These are phyloP conservation scores for Chlamydomonas eustigma DNA, from an alignment of 139 green algal species.

Conservation along the genomic window DNA sequence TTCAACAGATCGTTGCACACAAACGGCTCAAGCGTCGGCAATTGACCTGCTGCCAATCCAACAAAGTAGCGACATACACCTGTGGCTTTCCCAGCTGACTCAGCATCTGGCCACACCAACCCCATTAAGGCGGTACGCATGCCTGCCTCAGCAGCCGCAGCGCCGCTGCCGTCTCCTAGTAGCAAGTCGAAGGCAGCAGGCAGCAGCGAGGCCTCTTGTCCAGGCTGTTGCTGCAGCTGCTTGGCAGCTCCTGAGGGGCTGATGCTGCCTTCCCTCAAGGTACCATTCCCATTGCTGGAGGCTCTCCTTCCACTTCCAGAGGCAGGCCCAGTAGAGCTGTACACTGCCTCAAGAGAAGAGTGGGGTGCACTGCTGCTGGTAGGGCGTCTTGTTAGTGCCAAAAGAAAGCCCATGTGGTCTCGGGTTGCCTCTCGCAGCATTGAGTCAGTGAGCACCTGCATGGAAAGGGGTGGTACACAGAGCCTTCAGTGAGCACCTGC, in stretches of 20 bases:
- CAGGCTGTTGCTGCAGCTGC: not conserved
- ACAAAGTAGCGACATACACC: slow-evolving; percentile 51
- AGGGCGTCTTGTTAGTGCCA: slow-evolving; percentile 11
- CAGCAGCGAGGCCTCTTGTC: not conserved
- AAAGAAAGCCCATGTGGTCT: slow-evolving; percentile 59
- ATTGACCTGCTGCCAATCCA: slow-evolving; percentile 7
- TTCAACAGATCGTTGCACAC: slow-evolving; percentile 33
- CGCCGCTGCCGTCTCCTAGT: slow-evolving; percentile 34
- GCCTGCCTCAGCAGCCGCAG: slow-evolving; percentile 36
- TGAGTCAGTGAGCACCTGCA: slow-evolving; percentile 29
- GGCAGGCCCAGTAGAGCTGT: not conserved
- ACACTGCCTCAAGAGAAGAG: not conserved
- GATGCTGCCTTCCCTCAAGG: not conserved
- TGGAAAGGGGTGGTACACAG: no score
- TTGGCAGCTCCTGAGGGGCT: not conserved
- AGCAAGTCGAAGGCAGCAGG: slow-evolving; percentile 46
- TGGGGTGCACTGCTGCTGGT: no score
- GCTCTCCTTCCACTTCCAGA: not conserved
- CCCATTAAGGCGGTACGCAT: slow-evolving; percentile 48
- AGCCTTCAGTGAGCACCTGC: no score
- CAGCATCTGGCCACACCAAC: slow-evolving; percentile 68
- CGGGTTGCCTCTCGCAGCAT: slow-evolving; percentile 43
- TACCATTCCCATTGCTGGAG: not conserved
- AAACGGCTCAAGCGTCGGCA: slow-evolving; percentile 37
- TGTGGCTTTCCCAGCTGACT: slow-evolving; percentile 40